Conservation (phyloP, 495 filamentous ascomycete genomes). For the Penicillium lagena region DNA sequence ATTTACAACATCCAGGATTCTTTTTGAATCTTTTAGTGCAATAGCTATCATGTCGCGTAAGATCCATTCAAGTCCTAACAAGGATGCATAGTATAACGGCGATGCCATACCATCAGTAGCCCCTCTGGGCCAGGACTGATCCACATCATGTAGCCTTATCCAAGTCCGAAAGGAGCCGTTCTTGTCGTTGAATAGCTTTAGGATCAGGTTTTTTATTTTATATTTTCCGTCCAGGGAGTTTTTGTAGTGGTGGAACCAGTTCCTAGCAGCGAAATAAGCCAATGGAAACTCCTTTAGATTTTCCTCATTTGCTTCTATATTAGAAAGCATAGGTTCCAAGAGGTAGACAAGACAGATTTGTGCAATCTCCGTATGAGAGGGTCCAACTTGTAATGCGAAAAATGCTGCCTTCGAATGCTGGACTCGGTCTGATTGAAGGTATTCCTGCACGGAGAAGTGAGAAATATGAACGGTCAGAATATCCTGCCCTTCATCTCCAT, state of each 20-base stretch:
- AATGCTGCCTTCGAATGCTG: slow-evolving; percentile 10
- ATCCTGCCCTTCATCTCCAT: not conserved
- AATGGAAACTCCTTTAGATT: slow-evolving; percentile 14
- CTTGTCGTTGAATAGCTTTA: slow-evolving; percentile 6
- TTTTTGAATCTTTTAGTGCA: slow-evolving; percentile 11
- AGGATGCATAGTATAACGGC: not conserved
- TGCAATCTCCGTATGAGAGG: slow-evolving; percentile 21
- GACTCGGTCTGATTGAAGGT: slow-evolving; percentile 30
- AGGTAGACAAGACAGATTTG: slow-evolving; percentile 26
- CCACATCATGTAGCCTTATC: slow-evolving; percentile 4
- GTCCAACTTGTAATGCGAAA: slow-evolving; percentile 13
- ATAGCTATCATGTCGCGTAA: slow-evolving; percentile 4
- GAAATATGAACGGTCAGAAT: slow-evolving; percentile 18
- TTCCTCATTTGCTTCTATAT: not conserved
- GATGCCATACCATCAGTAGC: not conserved
- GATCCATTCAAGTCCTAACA: not conserved
- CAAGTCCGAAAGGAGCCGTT: not conserved
- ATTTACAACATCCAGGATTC: slow-evolving; percentile 11
- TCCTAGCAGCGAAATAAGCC: slow-evolving; percentile 17
- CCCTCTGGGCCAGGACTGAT: not conserved
- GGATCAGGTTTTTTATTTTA: not conserved
- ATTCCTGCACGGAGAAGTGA: slow-evolving; percentile 36
- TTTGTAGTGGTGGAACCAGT: slow-evolving; percentile 20
- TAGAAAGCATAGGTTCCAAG: slow-evolving; percentile 17
- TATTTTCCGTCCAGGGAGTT: not conserved